Percentiles rank a stretch among this genome's conserved stretches.
These are phyloP conservation scores for Corylus avellana DNA, from an alignment of 306 rosid genomes.

Conservation along the genomic window DNA sequence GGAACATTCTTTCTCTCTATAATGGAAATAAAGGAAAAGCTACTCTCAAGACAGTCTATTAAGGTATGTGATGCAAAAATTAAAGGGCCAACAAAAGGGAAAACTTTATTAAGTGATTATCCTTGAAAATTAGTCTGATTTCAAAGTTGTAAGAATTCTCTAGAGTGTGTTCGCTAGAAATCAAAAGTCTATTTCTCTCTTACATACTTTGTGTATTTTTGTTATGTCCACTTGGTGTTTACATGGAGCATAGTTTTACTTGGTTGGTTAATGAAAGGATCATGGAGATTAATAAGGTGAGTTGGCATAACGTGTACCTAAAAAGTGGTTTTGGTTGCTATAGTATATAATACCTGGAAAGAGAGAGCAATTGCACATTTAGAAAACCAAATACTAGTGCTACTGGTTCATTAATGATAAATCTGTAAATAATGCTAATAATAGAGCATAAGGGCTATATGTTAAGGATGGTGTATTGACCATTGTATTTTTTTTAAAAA, in stretches of 20 bases:
- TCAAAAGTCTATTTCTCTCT: background rate
- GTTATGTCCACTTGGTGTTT: background rate
- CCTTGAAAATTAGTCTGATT: background rate
- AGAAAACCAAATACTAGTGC: background rate
- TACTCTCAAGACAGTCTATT: background rate
- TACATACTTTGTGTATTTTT: background rate
- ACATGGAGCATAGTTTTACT: background rate
- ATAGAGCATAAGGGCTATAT: background rate
- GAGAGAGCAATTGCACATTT: background rate
- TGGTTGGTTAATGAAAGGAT: background rate
- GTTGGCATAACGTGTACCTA: background rate
- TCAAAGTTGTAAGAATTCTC: background rate
- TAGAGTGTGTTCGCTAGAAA: background rate
- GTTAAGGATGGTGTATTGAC: background rate
- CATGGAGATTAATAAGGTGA: background rate
- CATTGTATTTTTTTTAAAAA: background rate
- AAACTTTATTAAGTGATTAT: background rate
- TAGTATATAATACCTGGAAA: background rate
- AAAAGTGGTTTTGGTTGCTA: conserved; percentile 2
- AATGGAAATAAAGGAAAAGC: background rate
- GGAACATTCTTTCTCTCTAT: background rate
- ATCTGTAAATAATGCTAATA: background rate
- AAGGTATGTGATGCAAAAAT: background rate
- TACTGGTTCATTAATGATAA: background rate
- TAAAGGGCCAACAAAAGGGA: background rate